Evolutionary conservation across 2,329 filamentous ascomycete genomes (phyloP).

Genomic region (Fusarium burgessii): DNA sequence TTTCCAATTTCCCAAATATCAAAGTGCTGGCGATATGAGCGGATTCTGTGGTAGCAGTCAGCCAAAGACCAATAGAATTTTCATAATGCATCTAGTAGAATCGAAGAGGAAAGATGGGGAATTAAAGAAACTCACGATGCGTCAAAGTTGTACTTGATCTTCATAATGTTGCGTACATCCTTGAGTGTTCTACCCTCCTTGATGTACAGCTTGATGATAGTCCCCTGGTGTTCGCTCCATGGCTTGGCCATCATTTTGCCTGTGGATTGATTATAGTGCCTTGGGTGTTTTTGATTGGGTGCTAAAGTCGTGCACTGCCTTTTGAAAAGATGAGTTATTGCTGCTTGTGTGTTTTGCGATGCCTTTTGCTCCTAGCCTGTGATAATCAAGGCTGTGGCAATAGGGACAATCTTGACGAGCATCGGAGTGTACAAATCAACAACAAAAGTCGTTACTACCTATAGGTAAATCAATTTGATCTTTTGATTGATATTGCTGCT

Average conservation of each 20-base stretch:
- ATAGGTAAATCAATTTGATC: neutral
- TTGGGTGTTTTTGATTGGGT: neutral
- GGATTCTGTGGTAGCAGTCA: constrained; percentile 44
- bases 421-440: constrained; percentile 22
- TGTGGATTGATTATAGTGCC: neutral
- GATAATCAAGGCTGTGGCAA: constrained; percentile 38
- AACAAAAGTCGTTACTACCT: neutral
- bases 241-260: constrained; percentile 57
- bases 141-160: constrained; percentile 53
- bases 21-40: constrained; percentile 63
- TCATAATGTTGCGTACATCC: constrained; percentile 57
- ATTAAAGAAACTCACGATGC: constrained; percentile 53
- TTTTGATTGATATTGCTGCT: neutral
- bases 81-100: neutral
- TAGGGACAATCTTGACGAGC: constrained; percentile 21
- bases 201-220: constrained; percentile 57
- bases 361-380: constrained; percentile 29
- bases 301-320: neutral
- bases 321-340: neutral
- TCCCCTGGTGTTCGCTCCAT: constrained; percentile 54
- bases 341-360: neutral
- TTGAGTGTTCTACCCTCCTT: constrained; percentile 54
- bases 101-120: neutral
- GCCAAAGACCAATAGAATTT: neutral
- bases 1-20: constrained; percentile 60